Conservation (phyloP, 768 basidiomycete genomes). For the Dictyophora rubrovolvata region DNA sequence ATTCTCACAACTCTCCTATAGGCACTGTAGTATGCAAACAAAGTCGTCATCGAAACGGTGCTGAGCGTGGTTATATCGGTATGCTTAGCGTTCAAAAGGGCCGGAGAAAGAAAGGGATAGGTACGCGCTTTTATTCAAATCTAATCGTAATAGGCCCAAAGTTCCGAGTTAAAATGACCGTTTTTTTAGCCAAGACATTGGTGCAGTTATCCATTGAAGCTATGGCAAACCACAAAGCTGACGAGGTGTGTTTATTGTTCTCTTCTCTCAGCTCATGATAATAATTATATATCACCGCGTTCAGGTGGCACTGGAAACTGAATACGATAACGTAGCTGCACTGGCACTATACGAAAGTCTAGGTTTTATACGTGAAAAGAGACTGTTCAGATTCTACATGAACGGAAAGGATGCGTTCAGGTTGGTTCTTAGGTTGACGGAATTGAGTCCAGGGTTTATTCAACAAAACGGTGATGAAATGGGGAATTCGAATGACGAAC, state of each 20-base stretch:
- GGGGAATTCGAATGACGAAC: too few relatives aligned
- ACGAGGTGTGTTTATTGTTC: constrained; percentile 67
- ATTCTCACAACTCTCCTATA: constrained; percentile 53
- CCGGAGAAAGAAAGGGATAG: constrained; percentile 87
- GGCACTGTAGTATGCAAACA: constrained; percentile 98
- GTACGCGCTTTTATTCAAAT: constrained; percentile 48
- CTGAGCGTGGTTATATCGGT: constrained; percentile 91
- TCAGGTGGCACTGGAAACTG: constrained; percentile 94
- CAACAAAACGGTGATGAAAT: too few relatives aligned
- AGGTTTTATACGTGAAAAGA: constrained; percentile 94
- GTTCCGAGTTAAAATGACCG: background rate
- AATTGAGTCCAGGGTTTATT: constrained; percentile 9
- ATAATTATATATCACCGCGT: background rate
- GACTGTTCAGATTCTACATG: constrained; percentile 89
- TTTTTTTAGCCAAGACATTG: constrained; percentile 64
- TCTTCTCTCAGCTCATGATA: constrained; percentile 1
- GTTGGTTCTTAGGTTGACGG: constrained; percentile 55
- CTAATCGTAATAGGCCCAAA: too few relatives aligned
- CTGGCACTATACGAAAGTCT: constrained; percentile 83
- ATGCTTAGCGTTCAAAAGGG: constrained; percentile 86
- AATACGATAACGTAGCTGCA: constrained; percentile 84
- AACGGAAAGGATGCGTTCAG: constrained; percentile 96
- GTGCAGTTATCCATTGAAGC: constrained; percentile 73
- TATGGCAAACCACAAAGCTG: constrained; percentile 75
- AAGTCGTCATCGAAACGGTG: constrained; percentile 64